Conservation (phyloP, 768 basidiomycete species). For the Suillus fuscotomentosus region DNA sequence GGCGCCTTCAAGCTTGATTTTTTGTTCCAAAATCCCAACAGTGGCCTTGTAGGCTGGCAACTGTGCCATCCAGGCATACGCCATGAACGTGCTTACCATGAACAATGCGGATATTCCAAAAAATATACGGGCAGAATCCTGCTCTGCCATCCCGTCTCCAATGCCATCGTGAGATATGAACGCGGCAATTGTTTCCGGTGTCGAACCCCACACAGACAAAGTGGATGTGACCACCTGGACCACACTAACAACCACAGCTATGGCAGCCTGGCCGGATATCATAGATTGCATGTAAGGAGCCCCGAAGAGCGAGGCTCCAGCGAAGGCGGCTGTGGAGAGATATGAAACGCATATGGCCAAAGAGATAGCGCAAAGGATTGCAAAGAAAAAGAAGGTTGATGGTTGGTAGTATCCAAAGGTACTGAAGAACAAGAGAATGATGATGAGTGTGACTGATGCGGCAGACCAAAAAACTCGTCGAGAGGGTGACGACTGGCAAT, state of each 20-base stretch:
- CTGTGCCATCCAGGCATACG: constrained; percentile 56
- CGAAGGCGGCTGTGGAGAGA: constrained; percentile 76
- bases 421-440: constrained; percentile 60
- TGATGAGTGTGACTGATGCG: constrained; percentile 21
- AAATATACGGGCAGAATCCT: constrained; percentile 67
- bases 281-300: constrained; percentile 67
- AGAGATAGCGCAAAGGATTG: constrained; percentile 55
- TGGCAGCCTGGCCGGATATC: constrained; percentile 83
- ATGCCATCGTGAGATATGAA: constrained; percentile 15
- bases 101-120: constrained; percentile 71
- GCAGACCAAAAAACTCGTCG: constrained; percentile 47
- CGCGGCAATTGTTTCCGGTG: constrained; percentile 27
- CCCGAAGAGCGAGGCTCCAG: constrained; percentile 79
- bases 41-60: constrained; percentile 60
- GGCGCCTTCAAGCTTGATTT: constrained; percentile 20
- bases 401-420: constrained; percentile 57
- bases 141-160: constrained; percentile 50
- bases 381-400: constrained; percentile 61
- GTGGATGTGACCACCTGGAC: constrained; percentile 70
- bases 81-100: constrained; percentile 49
- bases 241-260: constrained; percentile 77
- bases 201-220: constrained; percentile 50
- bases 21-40: constrained; percentile 44
- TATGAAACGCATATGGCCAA: constrained; percentile 69
- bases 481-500: constrained; percentile 57